Evolutionary conservation across 805 yeast species (phyloP).

Genomic region (Henningerozyma blattae): DNA sequence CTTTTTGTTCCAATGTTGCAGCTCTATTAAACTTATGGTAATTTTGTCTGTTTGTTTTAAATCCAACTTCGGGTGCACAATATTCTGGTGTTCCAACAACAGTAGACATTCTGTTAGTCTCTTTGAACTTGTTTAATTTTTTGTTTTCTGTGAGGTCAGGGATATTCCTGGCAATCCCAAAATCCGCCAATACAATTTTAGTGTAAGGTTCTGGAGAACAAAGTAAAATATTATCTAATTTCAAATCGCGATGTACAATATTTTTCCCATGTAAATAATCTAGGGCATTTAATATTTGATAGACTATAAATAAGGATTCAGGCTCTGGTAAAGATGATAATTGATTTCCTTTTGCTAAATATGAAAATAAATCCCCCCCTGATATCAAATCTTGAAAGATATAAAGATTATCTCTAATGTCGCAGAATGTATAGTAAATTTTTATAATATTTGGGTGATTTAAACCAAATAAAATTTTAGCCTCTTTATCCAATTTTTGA

Average conservation of each 20-base stretch:
- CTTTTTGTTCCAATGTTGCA: constrained; percentile 14
- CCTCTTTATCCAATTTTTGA: constrained; percentile 29
- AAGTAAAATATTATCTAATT: constrained; percentile 51
- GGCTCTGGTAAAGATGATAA: constrained; percentile 37
- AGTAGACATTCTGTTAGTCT: constrained; percentile 34
- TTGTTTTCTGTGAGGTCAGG: constrained; percentile 4
- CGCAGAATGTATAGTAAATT: constrained; percentile 27
- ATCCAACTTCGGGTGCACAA: constrained; percentile 60
- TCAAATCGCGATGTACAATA: constrained; percentile 56
- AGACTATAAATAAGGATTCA: constrained; percentile 40
- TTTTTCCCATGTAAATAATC: constrained; percentile 40
- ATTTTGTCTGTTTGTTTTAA: constrained; percentile 24
- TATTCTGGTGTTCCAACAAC: constrained; percentile 58
- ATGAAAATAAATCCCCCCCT: constrained; percentile 52
- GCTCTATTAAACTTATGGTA: constrained; percentile 17
- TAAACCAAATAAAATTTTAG: constrained; percentile 28
- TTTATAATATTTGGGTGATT: constrained; percentile 40
- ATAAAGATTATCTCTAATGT: constrained; percentile 23
- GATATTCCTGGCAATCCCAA: constrained; percentile 41
- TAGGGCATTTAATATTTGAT: constrained; percentile 46
- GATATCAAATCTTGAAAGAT: constrained; percentile 38
- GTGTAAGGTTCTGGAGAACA: constrained; percentile 41
- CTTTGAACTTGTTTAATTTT: too few species aligned
- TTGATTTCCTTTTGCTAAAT: constrained; percentile 31
- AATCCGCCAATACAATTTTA: constrained; percentile 51